These are phyloP conservation scores for Cyberlindnera sargentensis DNA, from an alignment of 805 yeast species.

Conservation along the genomic window DNA sequence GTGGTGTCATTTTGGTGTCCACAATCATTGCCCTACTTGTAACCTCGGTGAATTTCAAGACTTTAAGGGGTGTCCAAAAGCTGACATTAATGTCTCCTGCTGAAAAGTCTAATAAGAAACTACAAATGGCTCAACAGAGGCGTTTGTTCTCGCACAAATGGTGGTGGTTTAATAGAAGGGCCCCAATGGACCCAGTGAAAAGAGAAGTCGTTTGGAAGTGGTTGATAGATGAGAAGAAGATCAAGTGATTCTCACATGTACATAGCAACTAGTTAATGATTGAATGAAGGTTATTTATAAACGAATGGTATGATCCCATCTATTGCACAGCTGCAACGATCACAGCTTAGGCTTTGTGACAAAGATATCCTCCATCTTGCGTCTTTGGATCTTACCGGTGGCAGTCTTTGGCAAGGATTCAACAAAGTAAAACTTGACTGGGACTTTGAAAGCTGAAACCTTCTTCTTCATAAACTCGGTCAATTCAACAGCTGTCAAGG, in stretches of 20 bases:
- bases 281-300: not conserved
- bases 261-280: not conserved
- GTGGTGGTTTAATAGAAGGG: conserved; percentile 7
- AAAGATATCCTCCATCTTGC: conserved; percentile 52
- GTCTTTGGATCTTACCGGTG: conserved; percentile 70
- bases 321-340: not conserved
- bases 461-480: conserved; percentile 36
- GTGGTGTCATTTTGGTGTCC: conserved; percentile 45
- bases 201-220: conserved; percentile 50
- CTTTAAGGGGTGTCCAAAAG: conserved; percentile 54
- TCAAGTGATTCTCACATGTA: conserved; percentile 13
- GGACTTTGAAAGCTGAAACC: conserved; percentile 55
- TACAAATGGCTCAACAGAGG: conserved; percentile 2
- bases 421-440: conserved; percentile 49
- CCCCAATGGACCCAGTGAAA: conserved; percentile 13
- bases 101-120: conserved; percentile 3
- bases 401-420: conserved; percentile 67
- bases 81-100: conserved; percentile 48
- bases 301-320: not conserved
- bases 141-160: conserved; percentile 3
- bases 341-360: conserved; percentile 28
- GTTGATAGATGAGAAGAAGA: conserved; percentile 40
- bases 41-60: conserved; percentile 49
- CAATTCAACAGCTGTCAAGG: conserved; percentile 35
- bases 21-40: conserved; percentile 46